phyloP scores from a whole-genome alignment of 163 green algal genomes.

The Trebouxiophyceae sp. region DNA sequence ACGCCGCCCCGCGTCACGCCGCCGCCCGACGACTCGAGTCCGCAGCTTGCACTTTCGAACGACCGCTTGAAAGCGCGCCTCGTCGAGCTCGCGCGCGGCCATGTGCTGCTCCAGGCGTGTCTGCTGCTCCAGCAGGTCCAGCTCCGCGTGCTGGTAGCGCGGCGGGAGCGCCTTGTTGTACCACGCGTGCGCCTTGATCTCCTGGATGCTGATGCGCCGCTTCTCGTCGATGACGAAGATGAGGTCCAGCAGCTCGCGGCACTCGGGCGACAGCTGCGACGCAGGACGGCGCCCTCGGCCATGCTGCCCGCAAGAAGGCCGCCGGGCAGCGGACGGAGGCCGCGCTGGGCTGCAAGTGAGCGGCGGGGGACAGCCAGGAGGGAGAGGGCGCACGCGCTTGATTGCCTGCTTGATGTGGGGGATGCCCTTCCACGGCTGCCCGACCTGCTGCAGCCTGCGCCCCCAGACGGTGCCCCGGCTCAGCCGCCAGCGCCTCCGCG shows the following conservation, averaged over 20 bases:
- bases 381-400: constrained; percentile 13
- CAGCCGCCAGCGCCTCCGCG: too few species aligned
- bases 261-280: constrained; percentile 42
- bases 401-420: constrained; percentile 49
- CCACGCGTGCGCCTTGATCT: constrained; percentile 78
- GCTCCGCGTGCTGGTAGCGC: constrained; percentile 34
- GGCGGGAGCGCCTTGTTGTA: constrained; percentile 42
- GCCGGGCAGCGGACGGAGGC: too few species aligned
- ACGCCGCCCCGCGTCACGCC: neutral
- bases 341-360: too few species aligned
- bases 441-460: constrained; percentile 51
- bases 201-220: constrained; percentile 40
- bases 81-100: constrained; percentile 9
- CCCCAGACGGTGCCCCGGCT: too few species aligned
- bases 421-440: constrained; percentile 44
- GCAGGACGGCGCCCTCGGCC: too few species aligned
- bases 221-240: constrained; percentile 74
- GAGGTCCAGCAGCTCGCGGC: constrained; percentile 63
- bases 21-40: neutral
- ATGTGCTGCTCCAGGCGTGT: constrained; percentile 25
- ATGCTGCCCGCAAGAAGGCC: too few species aligned
- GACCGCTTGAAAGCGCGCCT: neutral
- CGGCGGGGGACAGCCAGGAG: too few species aligned
- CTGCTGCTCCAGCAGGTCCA: constrained; percentile 39
- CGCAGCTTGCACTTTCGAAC: neutral